These are phyloP conservation scores for Aspergillus ustus DNA, from an alignment of 2,329 filamentous ascomycete genomes.

Conservation along the genomic window DNA sequence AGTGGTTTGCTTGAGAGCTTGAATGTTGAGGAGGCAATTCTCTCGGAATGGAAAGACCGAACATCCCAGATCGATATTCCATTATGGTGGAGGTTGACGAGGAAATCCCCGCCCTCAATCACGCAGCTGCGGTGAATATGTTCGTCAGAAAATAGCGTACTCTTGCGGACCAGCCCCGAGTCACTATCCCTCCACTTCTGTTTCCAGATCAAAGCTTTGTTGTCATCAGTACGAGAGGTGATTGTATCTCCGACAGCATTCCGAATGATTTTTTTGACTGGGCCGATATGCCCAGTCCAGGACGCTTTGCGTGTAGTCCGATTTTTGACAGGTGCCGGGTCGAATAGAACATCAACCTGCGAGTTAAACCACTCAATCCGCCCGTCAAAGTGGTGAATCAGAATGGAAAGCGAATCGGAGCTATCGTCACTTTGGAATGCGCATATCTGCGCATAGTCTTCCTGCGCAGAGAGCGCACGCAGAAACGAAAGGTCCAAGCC, in stretches of 20 bases:
- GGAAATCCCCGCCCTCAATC: slow-evolving; percentile 74
- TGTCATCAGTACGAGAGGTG: slow-evolving; percentile 77
- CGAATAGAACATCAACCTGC: slow-evolving; percentile 78
- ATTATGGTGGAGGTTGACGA: slow-evolving; percentile 77
- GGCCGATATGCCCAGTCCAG: slow-evolving; percentile 82
- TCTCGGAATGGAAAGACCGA: slow-evolving; percentile 60
- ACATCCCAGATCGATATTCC: slow-evolving; percentile 81
- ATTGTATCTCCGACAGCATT: slow-evolving; percentile 80
- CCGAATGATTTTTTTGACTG: slow-evolving; percentile 83
- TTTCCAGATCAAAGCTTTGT: slow-evolving; percentile 83
- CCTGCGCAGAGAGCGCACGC: slow-evolving; percentile 31
- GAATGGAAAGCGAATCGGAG: slow-evolving; percentile 69
- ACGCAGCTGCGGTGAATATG: slow-evolving; percentile 82
- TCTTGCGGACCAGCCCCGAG: slow-evolving; percentile 67
- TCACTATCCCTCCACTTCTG: slow-evolving; percentile 60
- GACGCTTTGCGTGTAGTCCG: slow-evolving; percentile 67
- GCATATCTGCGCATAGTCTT: slow-evolving; percentile 70
- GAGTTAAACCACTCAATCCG: slow-evolving; percentile 81
- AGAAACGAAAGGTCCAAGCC: slow-evolving; percentile 53
- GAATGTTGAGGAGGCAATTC: slow-evolving; percentile 65
- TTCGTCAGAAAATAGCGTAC: slow-evolving; percentile 67
- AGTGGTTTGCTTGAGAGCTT: slow-evolving; percentile 71
- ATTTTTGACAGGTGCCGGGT: slow-evolving; percentile 64
- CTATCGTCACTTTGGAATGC: slow-evolving; percentile 69
- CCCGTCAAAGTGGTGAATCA: slow-evolving; percentile 85